Evolutionary conservation across 805 yeast species (phyloP).

Genomic region (Sungouiella thailandica): DNA sequence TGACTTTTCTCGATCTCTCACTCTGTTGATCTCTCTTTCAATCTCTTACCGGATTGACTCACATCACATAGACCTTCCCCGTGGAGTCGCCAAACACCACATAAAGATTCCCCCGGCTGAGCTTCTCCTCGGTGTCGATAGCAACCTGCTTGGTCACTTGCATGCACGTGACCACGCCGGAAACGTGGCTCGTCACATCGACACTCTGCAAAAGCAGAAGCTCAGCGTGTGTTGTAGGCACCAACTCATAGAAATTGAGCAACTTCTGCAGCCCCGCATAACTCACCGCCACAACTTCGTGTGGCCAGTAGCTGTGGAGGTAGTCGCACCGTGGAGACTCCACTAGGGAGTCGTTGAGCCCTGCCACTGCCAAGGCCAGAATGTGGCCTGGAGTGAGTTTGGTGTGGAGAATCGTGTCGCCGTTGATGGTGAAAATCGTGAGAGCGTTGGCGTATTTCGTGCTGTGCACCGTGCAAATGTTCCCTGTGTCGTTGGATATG

Average conservation of each 20-base stretch:
- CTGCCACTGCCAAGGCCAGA: conserved; percentile 25
- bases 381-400: conserved; percentile 14
- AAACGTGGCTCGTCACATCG: conserved; percentile 4
- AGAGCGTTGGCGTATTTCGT: conserved; percentile 18
- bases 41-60: too few species aligned
- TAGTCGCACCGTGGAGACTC: conserved; percentile 19
- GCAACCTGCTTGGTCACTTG: conserved; percentile 24
- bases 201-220: conserved; percentile 7
- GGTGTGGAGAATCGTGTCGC: conserved; percentile 33
- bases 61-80: conserved; percentile 50
- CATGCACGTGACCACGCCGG: conserved; percentile 23
- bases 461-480: conserved; percentile 36
- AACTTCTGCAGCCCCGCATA: conserved; percentile 13
- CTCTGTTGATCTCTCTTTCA: too few species aligned
- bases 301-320: conserved; percentile 34
- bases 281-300: conserved; percentile 30
- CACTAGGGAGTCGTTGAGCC: conserved; percentile 23
- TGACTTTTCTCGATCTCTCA: too few species aligned
- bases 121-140: conserved; percentile 32
- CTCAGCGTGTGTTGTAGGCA: conserved; percentile 11
- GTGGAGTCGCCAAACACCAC: conserved; percentile 50
- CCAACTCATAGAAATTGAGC: conserved; percentile 21
- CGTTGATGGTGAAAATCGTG: conserved; percentile 49
- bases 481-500: conserved; percentile 53
- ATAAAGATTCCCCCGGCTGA: conserved; percentile 31